Conservation (phyloP, 345 rosid genomes). For the Ricinus communis region DNA sequence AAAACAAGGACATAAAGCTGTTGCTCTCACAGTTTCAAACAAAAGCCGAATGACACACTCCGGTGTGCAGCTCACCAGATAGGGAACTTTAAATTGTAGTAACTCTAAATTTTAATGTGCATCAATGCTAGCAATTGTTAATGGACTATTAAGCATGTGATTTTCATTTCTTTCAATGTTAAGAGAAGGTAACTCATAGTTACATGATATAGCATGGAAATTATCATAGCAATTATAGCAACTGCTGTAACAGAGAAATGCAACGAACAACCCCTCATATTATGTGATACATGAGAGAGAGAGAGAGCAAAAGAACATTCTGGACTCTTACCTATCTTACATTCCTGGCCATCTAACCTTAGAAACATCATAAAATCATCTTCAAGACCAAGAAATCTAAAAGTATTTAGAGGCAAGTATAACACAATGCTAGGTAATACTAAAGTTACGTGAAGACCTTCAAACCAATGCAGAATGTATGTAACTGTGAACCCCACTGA, state of each 20-base stretch:
- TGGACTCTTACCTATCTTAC: neutral
- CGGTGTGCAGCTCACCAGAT: neutral
- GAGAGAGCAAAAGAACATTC: neutral
- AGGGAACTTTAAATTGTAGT: neutral
- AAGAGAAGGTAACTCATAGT: neutral
- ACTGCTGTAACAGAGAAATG: no score
- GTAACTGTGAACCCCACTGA: constrained; percentile 83
- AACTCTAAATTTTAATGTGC: neutral
- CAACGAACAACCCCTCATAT: no score
- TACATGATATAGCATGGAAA: neutral
- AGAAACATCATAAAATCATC: neutral
- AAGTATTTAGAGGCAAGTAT: neutral
- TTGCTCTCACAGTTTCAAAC: neutral
- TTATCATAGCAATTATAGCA: no score
- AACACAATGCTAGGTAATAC: neutral
- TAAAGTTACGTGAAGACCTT: constrained; percentile 43
- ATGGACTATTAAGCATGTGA: neutral
- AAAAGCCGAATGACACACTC: neutral
- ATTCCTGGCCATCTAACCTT: neutral
- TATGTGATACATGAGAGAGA: neutral
- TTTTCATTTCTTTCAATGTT: constrained; percentile 4
- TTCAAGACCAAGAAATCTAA: neutral
- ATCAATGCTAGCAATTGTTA: neutral
- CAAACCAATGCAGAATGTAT: constrained; percentile 75
- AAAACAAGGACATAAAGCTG: neutral